A percentile compares a stretch with the other conserved stretches of the same genome.
Conservation (phyloP, 228 moss, liverwort and hornwort genomes). For the Sphagnum magellanicum region DNA sequence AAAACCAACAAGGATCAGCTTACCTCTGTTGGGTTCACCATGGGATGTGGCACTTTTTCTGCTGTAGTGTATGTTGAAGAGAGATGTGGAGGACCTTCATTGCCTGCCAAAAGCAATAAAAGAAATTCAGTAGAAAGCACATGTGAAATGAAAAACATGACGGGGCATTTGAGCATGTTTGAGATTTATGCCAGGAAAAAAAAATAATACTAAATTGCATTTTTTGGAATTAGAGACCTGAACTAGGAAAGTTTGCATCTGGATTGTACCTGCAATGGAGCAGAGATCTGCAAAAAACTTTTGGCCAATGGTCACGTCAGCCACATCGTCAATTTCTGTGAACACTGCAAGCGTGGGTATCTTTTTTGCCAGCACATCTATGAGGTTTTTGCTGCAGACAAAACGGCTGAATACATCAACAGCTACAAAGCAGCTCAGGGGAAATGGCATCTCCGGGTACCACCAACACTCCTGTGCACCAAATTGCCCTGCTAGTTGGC, state of each 20-base stretch:
- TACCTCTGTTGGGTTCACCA: constrained; percentile 68
- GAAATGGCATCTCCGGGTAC: constrained; percentile 61
- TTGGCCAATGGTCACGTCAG: constrained; percentile 10
- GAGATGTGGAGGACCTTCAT: constrained; percentile 40
- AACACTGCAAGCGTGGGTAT: constrained; percentile 57
- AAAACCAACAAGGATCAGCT: neutral
- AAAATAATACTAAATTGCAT: no score
- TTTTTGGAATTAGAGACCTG: no score
- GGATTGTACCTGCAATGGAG: neutral
- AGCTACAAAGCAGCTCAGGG: constrained; percentile 47
- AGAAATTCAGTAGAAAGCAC: neutral
- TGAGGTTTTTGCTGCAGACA: constrained; percentile 28
- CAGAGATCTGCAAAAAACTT: neutral
- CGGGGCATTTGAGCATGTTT: no score
- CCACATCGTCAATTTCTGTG: constrained; percentile 58
- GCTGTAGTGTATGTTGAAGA: constrained; percentile 30
- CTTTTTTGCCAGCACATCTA: constrained; percentile 18
- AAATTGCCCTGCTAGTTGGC: constrained; percentile 40
- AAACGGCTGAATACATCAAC: constrained; percentile 58
- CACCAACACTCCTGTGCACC: constrained; percentile 59
- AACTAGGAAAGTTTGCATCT: no score
- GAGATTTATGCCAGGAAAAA: no score
- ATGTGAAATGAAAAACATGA: no score
- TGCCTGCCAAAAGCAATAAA: constrained; percentile 8
- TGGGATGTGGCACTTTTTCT: constrained; percentile 58